Evolutionary conservation across 1,284 basidiomycete genomes (phyloP).

Genomic region (Microbotryum silenes-acaulis): DNA sequence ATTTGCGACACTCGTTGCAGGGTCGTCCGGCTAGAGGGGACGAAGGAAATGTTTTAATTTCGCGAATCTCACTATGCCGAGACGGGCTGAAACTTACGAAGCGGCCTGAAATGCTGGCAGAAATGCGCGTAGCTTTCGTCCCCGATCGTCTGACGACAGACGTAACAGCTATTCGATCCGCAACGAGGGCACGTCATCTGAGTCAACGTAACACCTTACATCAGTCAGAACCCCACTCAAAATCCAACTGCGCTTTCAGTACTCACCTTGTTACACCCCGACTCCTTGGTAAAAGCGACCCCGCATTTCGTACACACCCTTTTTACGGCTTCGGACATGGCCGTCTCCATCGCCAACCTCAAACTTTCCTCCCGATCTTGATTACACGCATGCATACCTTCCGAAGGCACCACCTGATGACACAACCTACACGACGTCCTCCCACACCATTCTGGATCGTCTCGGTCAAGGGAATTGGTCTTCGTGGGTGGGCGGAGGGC

Average conservation of each 20-base stretch:
- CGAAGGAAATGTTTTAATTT: no score
- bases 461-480: background rate
- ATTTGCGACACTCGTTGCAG: no score
- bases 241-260: background rate
- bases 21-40: no score
- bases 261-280: slow-evolving; percentile 27
- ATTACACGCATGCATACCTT: background rate
- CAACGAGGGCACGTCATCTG: slow-evolving; percentile 24
- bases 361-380: slow-evolving; percentile 11
- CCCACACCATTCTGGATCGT: slow-evolving; percentile 6
- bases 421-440: slow-evolving; percentile 12
- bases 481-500: background rate
- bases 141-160: slow-evolving; percentile 13
- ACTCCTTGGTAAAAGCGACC: slow-evolving; percentile 10
- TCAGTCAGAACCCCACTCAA: background rate
- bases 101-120: slow-evolving; percentile 19
- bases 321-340: slow-evolving; percentile 18
- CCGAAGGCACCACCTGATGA: background rate
- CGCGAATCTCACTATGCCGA: no score
- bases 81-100: no score
- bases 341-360: slow-evolving; percentile 19
- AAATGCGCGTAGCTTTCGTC: slow-evolving; percentile 18
- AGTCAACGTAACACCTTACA: background rate
- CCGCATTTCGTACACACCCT: slow-evolving; percentile 16
- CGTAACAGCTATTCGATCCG: slow-evolving; percentile 13